These are phyloP conservation scores for Silybum marianum DNA, from an alignment of 129 eudicot species.

Conservation along the genomic window DNA sequence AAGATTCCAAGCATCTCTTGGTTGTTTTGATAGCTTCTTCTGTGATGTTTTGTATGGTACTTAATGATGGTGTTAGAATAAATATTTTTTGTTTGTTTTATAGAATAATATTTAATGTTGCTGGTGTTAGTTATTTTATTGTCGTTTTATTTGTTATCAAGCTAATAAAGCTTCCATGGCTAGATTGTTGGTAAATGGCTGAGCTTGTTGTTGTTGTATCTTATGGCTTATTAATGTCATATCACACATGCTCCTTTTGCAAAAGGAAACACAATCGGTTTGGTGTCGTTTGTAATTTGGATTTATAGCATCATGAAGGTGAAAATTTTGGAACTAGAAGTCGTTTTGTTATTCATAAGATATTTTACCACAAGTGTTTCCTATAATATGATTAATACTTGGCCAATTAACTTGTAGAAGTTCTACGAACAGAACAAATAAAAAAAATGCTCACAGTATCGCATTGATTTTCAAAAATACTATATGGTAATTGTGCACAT, in stretches of 20 bases:
- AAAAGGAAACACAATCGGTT: neutral
- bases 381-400: neutral
- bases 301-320: neutral
- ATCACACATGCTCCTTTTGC: neutral
- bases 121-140: neutral
- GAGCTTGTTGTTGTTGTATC: neutral
- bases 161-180: neutral
- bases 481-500: neutral
- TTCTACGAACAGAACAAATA: neutral
- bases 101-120: neutral
- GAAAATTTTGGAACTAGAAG: neutral
- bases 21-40: slow-evolving; percentile 9
- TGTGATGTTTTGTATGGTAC: neutral
- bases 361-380: neutral
- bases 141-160: neutral
- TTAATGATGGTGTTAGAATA: neutral
- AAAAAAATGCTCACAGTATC: neutral
- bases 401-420: neutral
- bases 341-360: neutral
- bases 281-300: neutral
- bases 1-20: neutral
- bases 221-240: neutral
- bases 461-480: neutral
- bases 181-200: neutral
- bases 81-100: neutral